Base-by-base conservation (phyloP, 371 early-diverging fungal genomes). In the Blakeslea trispora region DNA sequence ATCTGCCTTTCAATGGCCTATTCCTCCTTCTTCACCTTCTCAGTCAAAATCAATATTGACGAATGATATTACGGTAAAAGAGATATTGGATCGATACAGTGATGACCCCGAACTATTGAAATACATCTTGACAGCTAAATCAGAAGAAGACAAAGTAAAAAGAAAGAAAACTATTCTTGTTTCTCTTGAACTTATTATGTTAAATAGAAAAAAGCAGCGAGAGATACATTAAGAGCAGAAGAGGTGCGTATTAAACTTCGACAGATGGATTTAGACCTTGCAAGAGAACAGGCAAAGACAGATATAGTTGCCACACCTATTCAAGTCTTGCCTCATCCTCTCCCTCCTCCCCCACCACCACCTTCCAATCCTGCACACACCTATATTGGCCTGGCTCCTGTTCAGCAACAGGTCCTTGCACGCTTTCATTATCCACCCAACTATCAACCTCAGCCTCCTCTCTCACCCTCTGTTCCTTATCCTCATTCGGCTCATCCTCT, bases 121-220 rank as follows among this genome's bases (percentile, higher is more conserved):
- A 52, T 67, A 65, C 41, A 73, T 76, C 22, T 46, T 76, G 7
- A 57, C 61, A 34, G 69, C 76, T 2, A 81, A 81, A 28, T 63
- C 77, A 1, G 81, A 78, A 57, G 79, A 81, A 63, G 79, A 81
- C 42, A 81, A 78, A 69, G 81, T 74, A 73, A 40, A n/a, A 34
- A 4, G 11, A 50, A 11, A 22, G 24, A 46, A n/a, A n/a, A n/a
- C n/a, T n/a, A n/a, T n/a, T n/a, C n/a, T n/a, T n/a, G n/a, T n/a
- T n/a, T n/a, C n/a, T n/a, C n/a, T n/a, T n/a, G n/a, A n/a, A n/a
- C n/a, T n/a, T n/a, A n/a, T n/a, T n/a, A n/a, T n/a, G n/a, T n/a
- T n/a, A 4, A 15, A 41, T 55, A 77, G 77, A 73, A 74, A 73
- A 65, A 61, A 57, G 66, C 74, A 23, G 74, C 74, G 21, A 68